These are phyloP conservation scores for Apiotrichum veenhuisii DNA, from an alignment of 1,284 basidiomycete species.

Conservation along the genomic window DNA sequence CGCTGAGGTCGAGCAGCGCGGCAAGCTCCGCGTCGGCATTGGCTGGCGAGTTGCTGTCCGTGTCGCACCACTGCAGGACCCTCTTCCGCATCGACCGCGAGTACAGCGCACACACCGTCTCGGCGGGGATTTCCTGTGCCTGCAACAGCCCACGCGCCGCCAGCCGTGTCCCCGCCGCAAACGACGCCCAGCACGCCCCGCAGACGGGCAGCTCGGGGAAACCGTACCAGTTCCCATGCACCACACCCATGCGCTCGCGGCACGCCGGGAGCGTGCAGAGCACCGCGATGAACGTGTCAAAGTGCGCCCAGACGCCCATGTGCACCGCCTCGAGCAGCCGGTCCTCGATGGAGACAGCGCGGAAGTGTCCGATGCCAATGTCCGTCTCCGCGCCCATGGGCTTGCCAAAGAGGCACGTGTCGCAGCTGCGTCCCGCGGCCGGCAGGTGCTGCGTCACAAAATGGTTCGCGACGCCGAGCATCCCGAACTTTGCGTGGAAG, in stretches of 20 bases:
- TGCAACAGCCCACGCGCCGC: neutral
- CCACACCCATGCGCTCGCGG: neutral
- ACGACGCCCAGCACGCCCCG: neutral
- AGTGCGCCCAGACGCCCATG: neutral
- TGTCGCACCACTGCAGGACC: neutral
- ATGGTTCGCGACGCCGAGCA: neutral
- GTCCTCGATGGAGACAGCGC: neutral
- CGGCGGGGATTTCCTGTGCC: neutral
- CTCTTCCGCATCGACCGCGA: neutral
- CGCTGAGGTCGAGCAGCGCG: neutral
- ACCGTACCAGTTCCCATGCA: neutral
- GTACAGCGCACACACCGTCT: conserved; percentile 1
- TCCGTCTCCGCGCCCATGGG: neutral
- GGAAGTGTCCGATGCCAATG: neutral
- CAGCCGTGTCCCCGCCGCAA: neutral
- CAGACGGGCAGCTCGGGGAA: neutral
- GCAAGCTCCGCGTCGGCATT: neutral
- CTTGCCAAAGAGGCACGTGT: neutral
- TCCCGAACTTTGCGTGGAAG: neutral
- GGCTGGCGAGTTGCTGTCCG: neutral
- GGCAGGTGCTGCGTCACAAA: neutral
- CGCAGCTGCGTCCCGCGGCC: neutral
- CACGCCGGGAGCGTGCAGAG: conserved; percentile 1
- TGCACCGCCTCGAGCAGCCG: neutral
- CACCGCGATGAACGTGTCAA: neutral